Conservation (phyloP, 2,329 filamentous ascomycete species). For the Canariomyces notabilis region DNA sequence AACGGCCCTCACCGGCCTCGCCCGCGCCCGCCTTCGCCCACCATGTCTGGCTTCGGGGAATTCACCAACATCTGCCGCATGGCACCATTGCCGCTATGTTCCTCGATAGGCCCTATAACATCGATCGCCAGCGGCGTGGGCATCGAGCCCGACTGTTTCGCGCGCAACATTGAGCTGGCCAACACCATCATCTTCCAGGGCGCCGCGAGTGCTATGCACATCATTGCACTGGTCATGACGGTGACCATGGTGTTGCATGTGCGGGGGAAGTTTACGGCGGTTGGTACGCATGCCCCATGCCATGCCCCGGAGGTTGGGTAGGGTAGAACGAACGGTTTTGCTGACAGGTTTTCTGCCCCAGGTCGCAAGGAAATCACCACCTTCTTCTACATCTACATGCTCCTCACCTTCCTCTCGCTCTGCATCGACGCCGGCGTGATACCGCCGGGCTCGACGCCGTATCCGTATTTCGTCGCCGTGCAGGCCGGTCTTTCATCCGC, state of each 20-base stretch:
- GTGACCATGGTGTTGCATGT: slow-evolving; percentile 97
- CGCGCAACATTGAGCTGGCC: slow-evolving; percentile 88
- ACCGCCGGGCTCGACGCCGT: slow-evolving; percentile 72
- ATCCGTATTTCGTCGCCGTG: slow-evolving; percentile 85
- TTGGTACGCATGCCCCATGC: slow-evolving; percentile 60
- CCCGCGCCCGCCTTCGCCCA: slow-evolving; percentile 1
- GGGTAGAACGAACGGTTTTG: slow-evolving; percentile 7
- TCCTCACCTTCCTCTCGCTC: slow-evolving; percentile 82
- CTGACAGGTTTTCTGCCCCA: slow-evolving; percentile 27
- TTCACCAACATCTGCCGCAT: slow-evolving; percentile 82
- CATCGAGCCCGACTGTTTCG: slow-evolving; percentile 87
- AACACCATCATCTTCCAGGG: slow-evolving; percentile 99
- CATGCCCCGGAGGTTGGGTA: not conserved
- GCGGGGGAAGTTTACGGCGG: slow-evolving; percentile 94
- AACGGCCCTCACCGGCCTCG: slow-evolving; percentile 11
- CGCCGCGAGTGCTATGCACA: slow-evolving; percentile 87
- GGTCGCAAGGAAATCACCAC: slow-evolving; percentile 67
- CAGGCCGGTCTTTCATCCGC: slow-evolving; percentile 84
- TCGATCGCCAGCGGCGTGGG: slow-evolving; percentile 63
- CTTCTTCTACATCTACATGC: slow-evolving; percentile 96
- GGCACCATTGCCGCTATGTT: slow-evolving; percentile 81
- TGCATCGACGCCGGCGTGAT: slow-evolving; percentile 90
- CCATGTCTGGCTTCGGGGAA: slow-evolving; percentile 78
- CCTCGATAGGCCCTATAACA: slow-evolving; percentile 71
- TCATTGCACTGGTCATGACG: slow-evolving; percentile 84